Conservation (phyloP, 805 yeast genomes). For the Candida krabiensis region DNA sequence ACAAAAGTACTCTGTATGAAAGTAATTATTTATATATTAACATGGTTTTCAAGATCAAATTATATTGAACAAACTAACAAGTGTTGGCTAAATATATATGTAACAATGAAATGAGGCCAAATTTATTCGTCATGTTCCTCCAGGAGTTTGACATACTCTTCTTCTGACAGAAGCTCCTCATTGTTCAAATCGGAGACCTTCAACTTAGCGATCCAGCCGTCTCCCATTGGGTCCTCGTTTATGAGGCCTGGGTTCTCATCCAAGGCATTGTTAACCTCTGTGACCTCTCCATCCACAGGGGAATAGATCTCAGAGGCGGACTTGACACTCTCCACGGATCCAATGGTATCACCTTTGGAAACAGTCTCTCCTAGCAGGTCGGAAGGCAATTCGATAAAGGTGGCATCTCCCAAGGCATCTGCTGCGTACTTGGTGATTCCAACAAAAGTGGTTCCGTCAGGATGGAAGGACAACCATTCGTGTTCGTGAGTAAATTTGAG, state of each 20-base stretch:
- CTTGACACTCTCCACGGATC: conserved; percentile 93
- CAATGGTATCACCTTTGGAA: conserved; percentile 79
- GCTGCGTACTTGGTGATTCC: conserved; percentile 96
- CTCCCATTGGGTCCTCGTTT: conserved; percentile 88
- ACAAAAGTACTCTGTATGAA: no score
- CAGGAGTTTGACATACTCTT: conserved; percentile 56
- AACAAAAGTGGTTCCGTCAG: conserved; percentile 77
- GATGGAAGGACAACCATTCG: conserved; percentile 90
- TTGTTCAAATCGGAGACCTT: conserved; percentile 45
- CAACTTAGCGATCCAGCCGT: conserved; percentile 88
- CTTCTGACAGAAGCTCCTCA: conserved; percentile 52
- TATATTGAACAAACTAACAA: no score
- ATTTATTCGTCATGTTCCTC: conserved; percentile 47
- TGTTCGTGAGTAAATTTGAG: conserved; percentile 83
- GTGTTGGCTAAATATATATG: no score
- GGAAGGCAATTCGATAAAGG: conserved; percentile 85
- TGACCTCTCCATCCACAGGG: conserved; percentile 77
- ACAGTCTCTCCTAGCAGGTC: conserved; percentile 30
- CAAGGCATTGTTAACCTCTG: conserved; percentile 68
- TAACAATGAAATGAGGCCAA: conserved; percentile 1
- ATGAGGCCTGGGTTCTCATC: conserved; percentile 73
- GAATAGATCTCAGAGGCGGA: conserved; percentile 90
- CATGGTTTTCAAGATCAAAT: no score
- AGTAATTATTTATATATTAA: not conserved
- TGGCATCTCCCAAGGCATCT: conserved; percentile 95